Evolutionary conservation across 768 basidiomycete species (phyloP).

Genomic region (Coprinopsis cinerea): DNA sequence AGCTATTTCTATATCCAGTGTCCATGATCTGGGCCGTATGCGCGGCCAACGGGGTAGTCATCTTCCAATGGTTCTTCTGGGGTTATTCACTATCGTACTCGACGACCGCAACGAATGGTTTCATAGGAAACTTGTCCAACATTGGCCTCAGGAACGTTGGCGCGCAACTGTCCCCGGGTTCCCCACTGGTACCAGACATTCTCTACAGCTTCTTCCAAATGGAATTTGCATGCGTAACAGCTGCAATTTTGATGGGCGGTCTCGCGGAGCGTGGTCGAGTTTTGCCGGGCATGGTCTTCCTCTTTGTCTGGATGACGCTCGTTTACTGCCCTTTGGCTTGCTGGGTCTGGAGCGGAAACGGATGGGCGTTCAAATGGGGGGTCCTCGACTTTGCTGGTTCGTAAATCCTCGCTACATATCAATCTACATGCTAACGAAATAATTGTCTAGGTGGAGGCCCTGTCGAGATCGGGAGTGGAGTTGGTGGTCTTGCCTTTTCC

Average conservation of each 20-base stretch:
- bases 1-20: constrained; percentile 27
- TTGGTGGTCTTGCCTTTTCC: constrained; percentile 79
- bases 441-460: constrained; percentile 64
- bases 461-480: constrained; percentile 82
- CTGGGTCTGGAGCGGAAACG: constrained; percentile 78
- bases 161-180: constrained; percentile 68
- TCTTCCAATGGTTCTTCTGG: constrained; percentile 75
- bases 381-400: constrained; percentile 83
- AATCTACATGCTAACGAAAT: constrained; percentile 1
- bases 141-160: constrained; percentile 74
- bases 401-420: constrained; percentile 14
- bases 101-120: constrained; percentile 64
- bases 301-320: constrained; percentile 80
- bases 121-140: constrained; percentile 74
- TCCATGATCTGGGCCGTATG: constrained; percentile 73
- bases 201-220: constrained; percentile 85
- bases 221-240: constrained; percentile 82
- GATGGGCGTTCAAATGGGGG: constrained; percentile 84
- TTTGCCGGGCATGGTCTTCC: constrained; percentile 73
- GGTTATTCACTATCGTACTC: constrained; percentile 81
- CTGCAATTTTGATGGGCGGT: constrained; percentile 70
- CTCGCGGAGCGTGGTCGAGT: constrained; percentile 85
- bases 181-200: constrained; percentile 74
- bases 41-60: constrained; percentile 67
- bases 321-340: constrained; percentile 86